These are phyloP conservation scores for Austroboletus niveus DNA, from an alignment of 1,284 basidiomycete genomes.

Conservation along the genomic window DNA sequence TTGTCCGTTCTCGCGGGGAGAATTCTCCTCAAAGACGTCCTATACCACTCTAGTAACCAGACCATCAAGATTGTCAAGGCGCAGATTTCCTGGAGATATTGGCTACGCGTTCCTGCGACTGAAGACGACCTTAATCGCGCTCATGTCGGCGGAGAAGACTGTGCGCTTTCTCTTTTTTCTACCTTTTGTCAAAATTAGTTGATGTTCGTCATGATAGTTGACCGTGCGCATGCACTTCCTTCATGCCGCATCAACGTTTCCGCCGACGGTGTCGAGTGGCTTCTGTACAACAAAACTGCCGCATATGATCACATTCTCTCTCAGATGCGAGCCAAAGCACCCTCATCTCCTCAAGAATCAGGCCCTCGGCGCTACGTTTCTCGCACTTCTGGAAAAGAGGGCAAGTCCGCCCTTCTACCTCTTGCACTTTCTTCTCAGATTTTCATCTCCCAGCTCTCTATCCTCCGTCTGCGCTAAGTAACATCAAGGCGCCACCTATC, in stretches of 20 bases:
- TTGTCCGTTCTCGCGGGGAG: conserved; percentile 86
- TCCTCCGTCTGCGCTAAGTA: conserved; percentile 34
- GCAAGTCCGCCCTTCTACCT: conserved; percentile 9
- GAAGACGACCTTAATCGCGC: conserved; percentile 63
- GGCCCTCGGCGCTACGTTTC: conserved; percentile 19
- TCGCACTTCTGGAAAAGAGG: conserved; percentile 30
- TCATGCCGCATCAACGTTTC: conserved; percentile 79
- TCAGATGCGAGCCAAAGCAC: conserved; percentile 54
- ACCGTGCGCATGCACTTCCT: conserved; percentile 39
- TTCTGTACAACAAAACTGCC: conserved; percentile 85
- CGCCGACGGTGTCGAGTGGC: conserved; percentile 85
- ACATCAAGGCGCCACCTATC: conserved; percentile 42
- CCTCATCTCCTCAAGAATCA: conserved; percentile 28
- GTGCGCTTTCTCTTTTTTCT: conserved; percentile 35
- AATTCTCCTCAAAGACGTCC: conserved; percentile 81
- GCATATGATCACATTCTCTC: conserved; percentile 84
- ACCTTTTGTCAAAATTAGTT: neutral
- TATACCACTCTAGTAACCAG: conserved; percentile 89
- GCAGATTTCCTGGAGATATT: conserved; percentile 88
- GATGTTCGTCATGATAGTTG: conserved; percentile 26
- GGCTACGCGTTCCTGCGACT: conserved; percentile 72
- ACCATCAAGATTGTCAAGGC: conserved; percentile 80
- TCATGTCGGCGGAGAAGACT: conserved; percentile 47
- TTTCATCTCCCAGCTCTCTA: conserved; percentile 23
- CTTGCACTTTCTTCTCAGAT: conserved; percentile 18